Evolutionary conservation across 2,329 filamentous ascomycete species (phyloP).

Genomic region (Trichoderma lentiforme): DNA sequence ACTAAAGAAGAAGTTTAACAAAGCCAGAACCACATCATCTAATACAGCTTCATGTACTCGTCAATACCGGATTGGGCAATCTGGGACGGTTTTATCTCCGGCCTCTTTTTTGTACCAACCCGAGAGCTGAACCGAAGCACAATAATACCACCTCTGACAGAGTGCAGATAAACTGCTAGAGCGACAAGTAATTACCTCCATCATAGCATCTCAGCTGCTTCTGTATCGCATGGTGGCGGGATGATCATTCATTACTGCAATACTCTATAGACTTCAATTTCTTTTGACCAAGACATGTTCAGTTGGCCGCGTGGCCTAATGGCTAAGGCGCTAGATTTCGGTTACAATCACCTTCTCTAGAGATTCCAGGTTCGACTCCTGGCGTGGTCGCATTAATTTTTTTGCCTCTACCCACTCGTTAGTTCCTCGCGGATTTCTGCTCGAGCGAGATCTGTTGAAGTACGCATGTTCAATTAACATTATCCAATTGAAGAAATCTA

Average conservation of each 20-base stretch:
- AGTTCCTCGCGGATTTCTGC: not conserved
- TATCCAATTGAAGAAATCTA: no score
- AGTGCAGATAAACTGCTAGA: no score
- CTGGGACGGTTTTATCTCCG: not conserved
- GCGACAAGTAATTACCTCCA: not conserved
- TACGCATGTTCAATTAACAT: not conserved
- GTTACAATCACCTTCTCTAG: slow-evolving; percentile 27
- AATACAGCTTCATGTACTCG: not conserved
- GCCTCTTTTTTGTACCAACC: not conserved
- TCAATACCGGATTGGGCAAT: not conserved
- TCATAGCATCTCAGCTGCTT: not conserved
- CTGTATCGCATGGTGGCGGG: not conserved
- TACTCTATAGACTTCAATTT: not conserved
- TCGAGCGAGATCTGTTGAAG: no score
- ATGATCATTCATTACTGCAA: not conserved
- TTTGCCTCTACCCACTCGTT: not conserved
- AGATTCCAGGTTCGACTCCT: slow-evolving; percentile 39
- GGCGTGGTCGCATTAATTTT: slow-evolving; percentile 30
- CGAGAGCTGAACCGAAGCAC: not conserved
- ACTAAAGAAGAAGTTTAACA: not conserved
- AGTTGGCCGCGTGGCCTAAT: slow-evolving; percentile 35
- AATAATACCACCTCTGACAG: not conserved
- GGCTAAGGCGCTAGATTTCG: slow-evolving; percentile 38
- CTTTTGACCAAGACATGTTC: not conserved
- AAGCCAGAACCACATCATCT: not conserved